Evolutionary conservation across 1,284 basidiomycete species (phyloP).

Genomic region (Porphyrellus sp.): DNA sequence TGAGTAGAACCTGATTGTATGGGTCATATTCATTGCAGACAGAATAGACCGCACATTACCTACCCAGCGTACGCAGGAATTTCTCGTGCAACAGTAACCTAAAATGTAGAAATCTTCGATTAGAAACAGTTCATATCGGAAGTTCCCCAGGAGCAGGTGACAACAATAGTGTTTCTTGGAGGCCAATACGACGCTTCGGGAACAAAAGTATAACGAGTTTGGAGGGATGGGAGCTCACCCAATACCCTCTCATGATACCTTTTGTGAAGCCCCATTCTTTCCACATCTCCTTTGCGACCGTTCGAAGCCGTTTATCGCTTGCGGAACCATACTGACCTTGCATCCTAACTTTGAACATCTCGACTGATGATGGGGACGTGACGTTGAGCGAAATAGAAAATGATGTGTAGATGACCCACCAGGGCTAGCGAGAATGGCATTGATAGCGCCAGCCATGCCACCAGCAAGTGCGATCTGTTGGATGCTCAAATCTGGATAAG

Average conservation of each 20-base stretch:
- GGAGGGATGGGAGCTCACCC: slow-evolving; percentile 51
- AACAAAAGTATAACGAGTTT: neutral
- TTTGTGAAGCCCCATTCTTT: slow-evolving; percentile 75
- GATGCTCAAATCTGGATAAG: slow-evolving; percentile 79
- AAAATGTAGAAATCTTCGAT: neutral
- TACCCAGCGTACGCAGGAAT: slow-evolving; percentile 94
- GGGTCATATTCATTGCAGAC: neutral
- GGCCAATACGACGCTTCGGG: neutral
- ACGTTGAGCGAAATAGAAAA: neutral
- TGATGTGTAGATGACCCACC: slow-evolving; percentile 44
- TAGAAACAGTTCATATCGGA: neutral
- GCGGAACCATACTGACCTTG: slow-evolving; percentile 85
- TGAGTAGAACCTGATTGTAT: slow-evolving; percentile 61
- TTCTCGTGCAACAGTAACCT: slow-evolving; percentile 91
- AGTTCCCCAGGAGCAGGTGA: too few species aligned
- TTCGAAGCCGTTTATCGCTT: slow-evolving; percentile 73
- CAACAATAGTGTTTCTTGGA: too few species aligned
- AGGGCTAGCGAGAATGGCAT: slow-evolving; percentile 86
- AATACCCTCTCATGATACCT: slow-evolving; percentile 95
- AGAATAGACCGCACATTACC: slow-evolving; percentile 7
- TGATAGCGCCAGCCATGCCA: slow-evolving; percentile 86
- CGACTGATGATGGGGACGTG: slow-evolving; percentile 47
- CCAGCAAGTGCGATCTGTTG: slow-evolving; percentile 83
- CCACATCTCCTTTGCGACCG: slow-evolving; percentile 82
- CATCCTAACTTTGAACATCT: slow-evolving; percentile 96